Evolutionary conservation across 495 filamentous ascomycete genomes (phyloP).

Genomic region (Echria macrotheca): DNA sequence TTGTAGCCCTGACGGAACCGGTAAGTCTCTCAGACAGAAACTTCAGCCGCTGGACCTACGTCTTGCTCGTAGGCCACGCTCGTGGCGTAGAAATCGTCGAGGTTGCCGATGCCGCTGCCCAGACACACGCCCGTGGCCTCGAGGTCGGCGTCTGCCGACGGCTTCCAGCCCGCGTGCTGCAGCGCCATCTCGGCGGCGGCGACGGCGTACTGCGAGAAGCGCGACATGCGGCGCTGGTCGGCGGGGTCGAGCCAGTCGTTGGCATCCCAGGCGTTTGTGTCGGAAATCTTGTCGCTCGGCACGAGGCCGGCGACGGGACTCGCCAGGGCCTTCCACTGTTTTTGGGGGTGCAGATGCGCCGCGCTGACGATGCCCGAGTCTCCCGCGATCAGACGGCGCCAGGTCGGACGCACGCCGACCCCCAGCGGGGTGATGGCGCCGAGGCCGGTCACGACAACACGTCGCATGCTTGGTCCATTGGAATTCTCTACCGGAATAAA

Average conservation of each 20-base stretch:
- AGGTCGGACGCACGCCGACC: conserved; percentile 71
- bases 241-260: conserved; percentile 68
- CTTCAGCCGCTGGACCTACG: no score
- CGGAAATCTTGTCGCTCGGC: conserved; percentile 32
- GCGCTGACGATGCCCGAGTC: conserved; percentile 76
- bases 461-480: conserved; percentile 80
- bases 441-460: conserved; percentile 91
- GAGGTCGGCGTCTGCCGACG: conserved; percentile 52
- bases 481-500: no score
- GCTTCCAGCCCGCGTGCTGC: conserved; percentile 74
- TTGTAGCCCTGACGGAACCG: conserved; percentile 67
- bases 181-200: conserved; percentile 85
- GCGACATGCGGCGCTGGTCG: conserved; percentile 83
- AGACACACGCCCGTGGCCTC: conserved; percentile 83
- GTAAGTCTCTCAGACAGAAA: no score
- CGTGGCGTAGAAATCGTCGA: conserved; percentile 82
- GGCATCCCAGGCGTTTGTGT: conserved; percentile 54
- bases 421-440: conserved; percentile 89
- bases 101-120: conserved; percentile 93
- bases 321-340: conserved; percentile 61
- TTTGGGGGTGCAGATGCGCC: conserved; percentile 45
- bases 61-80: conserved; percentile 68
- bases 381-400: conserved; percentile 72
- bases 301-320: conserved; percentile 82
- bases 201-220: conserved; percentile 85